phyloP scores from a whole-genome alignment of 2,329 filamentous ascomycete genomes.

The Lojkania enalia region DNA sequence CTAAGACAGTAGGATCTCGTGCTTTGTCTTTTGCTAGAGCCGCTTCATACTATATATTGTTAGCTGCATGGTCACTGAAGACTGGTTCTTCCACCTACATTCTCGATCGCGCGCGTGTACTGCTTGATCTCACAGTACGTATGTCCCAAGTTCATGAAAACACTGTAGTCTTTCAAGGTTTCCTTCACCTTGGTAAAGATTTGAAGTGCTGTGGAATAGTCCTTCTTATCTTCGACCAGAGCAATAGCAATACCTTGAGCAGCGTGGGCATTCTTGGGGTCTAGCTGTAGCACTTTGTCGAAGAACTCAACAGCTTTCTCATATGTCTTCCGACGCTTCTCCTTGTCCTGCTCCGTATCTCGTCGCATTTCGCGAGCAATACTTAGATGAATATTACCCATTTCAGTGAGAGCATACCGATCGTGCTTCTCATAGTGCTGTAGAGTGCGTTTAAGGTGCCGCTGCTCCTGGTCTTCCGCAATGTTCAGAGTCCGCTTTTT shows the following conservation, averaged over 20 bases:
- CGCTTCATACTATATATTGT: constrained; percentile 69
- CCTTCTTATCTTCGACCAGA: constrained; percentile 90
- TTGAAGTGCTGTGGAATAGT: constrained; percentile 77
- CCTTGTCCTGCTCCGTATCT: constrained; percentile 84
- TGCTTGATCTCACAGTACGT: constrained; percentile 89
- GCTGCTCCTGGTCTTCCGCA: constrained; percentile 85
- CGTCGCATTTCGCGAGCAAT: constrained; percentile 93
- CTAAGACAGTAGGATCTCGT: constrained; percentile 76
- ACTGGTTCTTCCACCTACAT: constrained; percentile 47
- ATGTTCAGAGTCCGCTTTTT: constrained; percentile 82
- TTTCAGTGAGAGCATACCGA: constrained; percentile 91
- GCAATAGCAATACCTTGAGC: constrained; percentile 96
- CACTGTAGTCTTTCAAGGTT: constrained; percentile 82
- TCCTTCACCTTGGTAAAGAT: constrained; percentile 91
- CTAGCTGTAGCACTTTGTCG: constrained; percentile 93
- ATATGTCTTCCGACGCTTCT: constrained; percentile 85
- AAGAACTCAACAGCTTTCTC: constrained; percentile 96
- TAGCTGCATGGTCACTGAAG: constrained; percentile 11
- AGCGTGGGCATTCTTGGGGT: constrained; percentile 92
- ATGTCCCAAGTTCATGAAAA: constrained; percentile 92
- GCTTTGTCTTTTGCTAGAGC: constrained; percentile 79
- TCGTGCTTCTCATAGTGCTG: constrained; percentile 93
- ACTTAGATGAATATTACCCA: constrained; percentile 92
- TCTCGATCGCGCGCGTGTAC: constrained; percentile 88
- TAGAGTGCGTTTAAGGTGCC: constrained; percentile 94